These are phyloP conservation scores for Keithomyces neogunnii DNA, from an alignment of 2,329 filamentous ascomycete genomes.

Conservation along the genomic window DNA sequence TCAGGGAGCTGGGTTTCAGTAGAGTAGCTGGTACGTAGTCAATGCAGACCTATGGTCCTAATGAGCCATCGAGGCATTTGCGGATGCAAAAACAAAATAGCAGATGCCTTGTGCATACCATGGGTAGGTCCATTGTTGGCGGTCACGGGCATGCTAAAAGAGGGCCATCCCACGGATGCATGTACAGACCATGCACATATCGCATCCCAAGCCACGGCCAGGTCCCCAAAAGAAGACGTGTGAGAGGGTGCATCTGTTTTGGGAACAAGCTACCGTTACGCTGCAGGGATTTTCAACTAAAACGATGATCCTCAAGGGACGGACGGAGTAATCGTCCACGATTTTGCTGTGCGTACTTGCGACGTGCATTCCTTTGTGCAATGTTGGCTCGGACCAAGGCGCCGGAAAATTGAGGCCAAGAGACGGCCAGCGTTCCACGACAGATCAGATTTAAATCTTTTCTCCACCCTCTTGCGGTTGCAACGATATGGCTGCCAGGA, in stretches of 20 bases:
- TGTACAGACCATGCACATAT: neutral
- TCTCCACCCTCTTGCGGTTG: neutral
- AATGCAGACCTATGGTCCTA: too few species aligned
- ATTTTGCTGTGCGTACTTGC: neutral
- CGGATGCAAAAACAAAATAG: too few species aligned
- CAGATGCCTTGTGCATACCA: neutral
- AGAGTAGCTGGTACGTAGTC: too few species aligned
- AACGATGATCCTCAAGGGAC: neutral
- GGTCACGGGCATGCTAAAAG: neutral
- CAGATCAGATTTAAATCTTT: neutral
- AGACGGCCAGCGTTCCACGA: neutral
- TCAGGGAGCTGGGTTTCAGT: too few species aligned
- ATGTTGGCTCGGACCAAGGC: constrained; percentile 1
- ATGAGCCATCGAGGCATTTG: too few species aligned
- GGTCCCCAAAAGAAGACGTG: neutral
- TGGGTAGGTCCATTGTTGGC: neutral
- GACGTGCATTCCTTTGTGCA: constrained; percentile 3
- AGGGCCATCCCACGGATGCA: neutral
- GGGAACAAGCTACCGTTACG: too few species aligned
- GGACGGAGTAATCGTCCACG: neutral
- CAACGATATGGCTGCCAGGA: too few species aligned
- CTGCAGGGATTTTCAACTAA: too few species aligned
- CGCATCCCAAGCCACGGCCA: neutral
- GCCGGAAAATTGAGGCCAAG: neutral
- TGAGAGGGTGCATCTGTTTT: neutral